phyloP scores from a whole-genome alignment of 2,329 filamentous ascomycete genomes.

The Fusarium chuoi region DNA sequence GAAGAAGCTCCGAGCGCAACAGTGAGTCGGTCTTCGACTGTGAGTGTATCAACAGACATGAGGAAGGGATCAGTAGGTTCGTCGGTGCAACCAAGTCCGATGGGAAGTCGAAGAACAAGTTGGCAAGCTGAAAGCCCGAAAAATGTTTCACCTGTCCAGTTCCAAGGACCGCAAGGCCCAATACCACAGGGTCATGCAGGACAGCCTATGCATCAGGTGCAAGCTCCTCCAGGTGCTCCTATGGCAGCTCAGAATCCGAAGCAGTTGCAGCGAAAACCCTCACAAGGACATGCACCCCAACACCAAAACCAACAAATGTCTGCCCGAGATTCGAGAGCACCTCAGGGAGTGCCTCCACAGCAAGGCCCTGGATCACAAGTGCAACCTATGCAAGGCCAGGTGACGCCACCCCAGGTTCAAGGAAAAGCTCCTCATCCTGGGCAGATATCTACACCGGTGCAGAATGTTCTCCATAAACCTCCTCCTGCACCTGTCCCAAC shows the following conservation, averaged over 20 bases:
- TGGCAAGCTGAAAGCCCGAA: constrained; percentile 31
- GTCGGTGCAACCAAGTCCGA: constrained; percentile 32
- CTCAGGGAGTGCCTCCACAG: background rate
- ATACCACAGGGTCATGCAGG: constrained; percentile 4
- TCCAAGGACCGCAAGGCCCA: constrained; percentile 20
- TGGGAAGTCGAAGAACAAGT: constrained; percentile 36
- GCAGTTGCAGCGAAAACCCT: constrained; percentile 35
- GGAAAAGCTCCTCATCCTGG: constrained; percentile 2
- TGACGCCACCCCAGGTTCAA: constrained; percentile 2
- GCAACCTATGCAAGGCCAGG: constrained; percentile 10
- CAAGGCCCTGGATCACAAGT: constrained; percentile 14
- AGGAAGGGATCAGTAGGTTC: constrained; percentile 29
- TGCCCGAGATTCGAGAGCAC: background rate
- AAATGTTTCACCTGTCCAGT: constrained; percentile 15
- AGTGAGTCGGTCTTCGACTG: constrained; percentile 33
- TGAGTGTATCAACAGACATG: constrained; percentile 21
- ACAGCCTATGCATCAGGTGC: constrained; percentile 10
- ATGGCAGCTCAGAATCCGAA: constrained; percentile 17
- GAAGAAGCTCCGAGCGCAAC: constrained; percentile 31
- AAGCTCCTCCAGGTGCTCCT: background rate
- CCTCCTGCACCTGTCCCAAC: background rate
- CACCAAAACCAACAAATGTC: constrained; percentile 20
- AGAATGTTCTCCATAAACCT: constrained; percentile 12
- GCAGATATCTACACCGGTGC: background rate
- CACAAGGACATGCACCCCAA: constrained; percentile 17